Evolutionary conservation across 176 grass and related monocot genomes (phyloP).

Genomic region (Panicum miliaceum): DNA sequence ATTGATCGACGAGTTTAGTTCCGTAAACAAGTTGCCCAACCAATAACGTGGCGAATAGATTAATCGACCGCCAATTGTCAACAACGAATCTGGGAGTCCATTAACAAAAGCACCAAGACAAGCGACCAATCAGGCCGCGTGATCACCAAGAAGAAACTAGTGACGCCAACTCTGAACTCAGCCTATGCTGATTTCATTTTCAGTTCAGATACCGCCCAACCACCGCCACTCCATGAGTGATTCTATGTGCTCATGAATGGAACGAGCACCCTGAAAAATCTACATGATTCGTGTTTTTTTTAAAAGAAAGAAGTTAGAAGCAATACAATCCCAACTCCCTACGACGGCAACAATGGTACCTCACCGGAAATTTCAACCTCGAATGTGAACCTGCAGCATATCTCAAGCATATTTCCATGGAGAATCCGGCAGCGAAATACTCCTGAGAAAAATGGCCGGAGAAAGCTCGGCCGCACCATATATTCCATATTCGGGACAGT

Average conservation of each 20-base stretch:
- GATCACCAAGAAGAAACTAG: neutral
- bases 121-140: neutral
- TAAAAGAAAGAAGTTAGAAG: neutral
- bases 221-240: neutral
- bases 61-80: neutral
- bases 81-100: neutral
- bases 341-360: neutral
- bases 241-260: neutral
- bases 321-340: neutral
- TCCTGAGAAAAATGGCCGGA: neutral
- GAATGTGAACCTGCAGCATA: slow-evolving; percentile 9
- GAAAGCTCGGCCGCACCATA: slow-evolving; percentile 8
- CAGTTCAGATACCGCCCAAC: neutral
- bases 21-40: neutral
- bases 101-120: neutral
- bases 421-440: neutral
- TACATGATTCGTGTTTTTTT: neutral
- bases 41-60: neutral
- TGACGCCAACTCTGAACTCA: neutral
- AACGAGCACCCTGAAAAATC: neutral
- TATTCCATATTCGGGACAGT: neutral
- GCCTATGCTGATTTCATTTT: neutral
- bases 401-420: neutral
- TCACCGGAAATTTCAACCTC: neutral
- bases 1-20: neutral